Evolutionary conservation across 2,329 filamentous ascomycete species (phyloP), one percentile per base, ranked within the genome.

Genomic region (Colletotrichum nymphaeae): DNA sequence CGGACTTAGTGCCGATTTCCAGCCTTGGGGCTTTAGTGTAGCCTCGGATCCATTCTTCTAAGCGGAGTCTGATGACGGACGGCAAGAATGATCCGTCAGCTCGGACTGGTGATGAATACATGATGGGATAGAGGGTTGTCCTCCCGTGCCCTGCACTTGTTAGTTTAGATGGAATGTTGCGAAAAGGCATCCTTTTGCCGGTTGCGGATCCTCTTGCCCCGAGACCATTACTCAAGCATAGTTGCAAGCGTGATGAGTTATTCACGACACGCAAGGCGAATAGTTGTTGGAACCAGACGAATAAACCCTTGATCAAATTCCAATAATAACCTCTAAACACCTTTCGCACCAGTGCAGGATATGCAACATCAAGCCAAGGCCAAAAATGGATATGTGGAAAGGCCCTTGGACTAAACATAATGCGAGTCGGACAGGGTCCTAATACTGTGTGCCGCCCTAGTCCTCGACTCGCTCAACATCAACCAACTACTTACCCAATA

Each of bases 301-400:
- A 66, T 32, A 64, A 69, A 42, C 67, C 67, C 67, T 32, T 66
- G 35, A 70, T 73, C 67, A 71, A 71, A 71, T 60, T 73, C 37
- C 56, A 71, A 70, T 64, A 37, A 73, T 49, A 71, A 73, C 67
- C 67, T 71, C 72, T 65, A 74, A 74, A 74, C 67, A 72, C 74
- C 72, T 24, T 74, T 63, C 56, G 69, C 55, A 67, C 72, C 74
- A 73, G 69, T 75, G 69, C 68, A 70, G 69, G 65, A 75, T 75
- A 75, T 75, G 74, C 69, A 73, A 75, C 74, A 75, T 75, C 68
- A 75, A 74, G 73, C 63, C 72, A 56, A 67, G 65, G 74, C 64
- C 66, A 68, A 70, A 69, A 49, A 69, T 55, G 53, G 55, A 73
- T 70, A 73, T 73, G 67, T 69, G 66, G 49, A 69, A 63, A 53